Percentiles rank a stretch among this genome's conserved stretches.
Conservation (phyloP, 805 yeast species). For the Lachancea thermotolerans region DNA sequence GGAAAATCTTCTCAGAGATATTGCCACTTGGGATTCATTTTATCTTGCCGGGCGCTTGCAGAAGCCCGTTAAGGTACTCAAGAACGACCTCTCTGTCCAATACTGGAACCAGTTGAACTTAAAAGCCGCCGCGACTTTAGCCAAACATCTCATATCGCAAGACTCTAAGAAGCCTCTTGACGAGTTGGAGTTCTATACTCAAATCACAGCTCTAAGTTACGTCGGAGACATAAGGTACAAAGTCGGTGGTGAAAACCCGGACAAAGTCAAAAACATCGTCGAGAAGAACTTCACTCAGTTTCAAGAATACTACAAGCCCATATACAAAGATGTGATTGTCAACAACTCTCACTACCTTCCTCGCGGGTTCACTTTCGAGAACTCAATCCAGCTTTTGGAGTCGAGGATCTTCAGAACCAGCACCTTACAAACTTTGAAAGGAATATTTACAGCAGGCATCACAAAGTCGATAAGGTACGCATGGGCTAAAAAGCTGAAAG, state of each 20-base stretch:
- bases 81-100: constrained; percentile 55
- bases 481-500: constrained; percentile 53
- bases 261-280: constrained; percentile 82
- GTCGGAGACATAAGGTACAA: constrained; percentile 84
- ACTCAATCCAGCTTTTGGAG: constrained; percentile 34
- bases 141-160: constrained; percentile 30
- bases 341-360: constrained; percentile 32
- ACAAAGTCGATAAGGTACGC: constrained; percentile 67
- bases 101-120: constrained; percentile 72
- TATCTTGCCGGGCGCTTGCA: constrained; percentile 91
- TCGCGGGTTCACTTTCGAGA: constrained; percentile 34
- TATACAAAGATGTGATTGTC: constrained; percentile 33
- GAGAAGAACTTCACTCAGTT: constrained; percentile 64
- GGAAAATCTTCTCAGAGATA: constrained; percentile 54
- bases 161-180: constrained; percentile 38
- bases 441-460: constrained; percentile 81
- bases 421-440: constrained; percentile 69
- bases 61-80: constrained; percentile 78
- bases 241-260: constrained; percentile 87
- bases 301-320: constrained; percentile 66
- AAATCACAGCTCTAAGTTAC: constrained; percentile 76
- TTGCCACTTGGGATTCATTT: constrained; percentile 77
- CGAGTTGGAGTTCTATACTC: constrained; percentile 63
- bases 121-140: constrained; percentile 66
- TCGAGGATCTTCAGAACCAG: constrained; percentile 66